Conservation (phyloP, 2,329 filamentous ascomycete species). For the Colletotrichum sp. region DNA sequence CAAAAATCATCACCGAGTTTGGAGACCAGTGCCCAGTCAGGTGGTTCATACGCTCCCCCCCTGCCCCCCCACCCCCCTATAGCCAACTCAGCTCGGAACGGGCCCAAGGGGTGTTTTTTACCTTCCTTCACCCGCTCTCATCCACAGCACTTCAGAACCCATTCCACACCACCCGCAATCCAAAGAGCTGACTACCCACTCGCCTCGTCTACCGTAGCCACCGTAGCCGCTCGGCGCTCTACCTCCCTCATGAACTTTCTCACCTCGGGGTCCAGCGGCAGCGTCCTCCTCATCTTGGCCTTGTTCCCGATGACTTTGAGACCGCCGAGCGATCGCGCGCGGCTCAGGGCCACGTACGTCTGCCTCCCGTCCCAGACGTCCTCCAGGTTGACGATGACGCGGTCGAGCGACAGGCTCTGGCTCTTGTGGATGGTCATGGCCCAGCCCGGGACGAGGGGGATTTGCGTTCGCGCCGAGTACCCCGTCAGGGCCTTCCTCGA, state of each 20-base stretch:
- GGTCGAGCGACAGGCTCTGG: constrained; percentile 67
- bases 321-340: neutral
- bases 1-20: neutral
- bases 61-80: too few species aligned
- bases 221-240: neutral
- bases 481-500: constrained; percentile 25
- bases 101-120: neutral
- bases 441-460: constrained; percentile 66
- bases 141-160: neutral
- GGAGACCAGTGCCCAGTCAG: neutral
- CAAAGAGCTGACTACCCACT: fast-evolving
- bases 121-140: neutral
- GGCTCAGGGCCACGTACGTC: neutral
- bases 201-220: neutral
- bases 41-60: neutral
- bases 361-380: constrained; percentile 45
- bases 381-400: constrained; percentile 59
- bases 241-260: neutral
- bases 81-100: neutral
- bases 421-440: constrained; percentile 69
- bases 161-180: fast-evolving
- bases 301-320: neutral
- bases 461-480: constrained; percentile 59
- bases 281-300: neutral
- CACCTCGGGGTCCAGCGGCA: neutral